phyloP scores from a whole-genome alignment of 2,329 filamentous ascomycete species.

The Penicillium corylophilum region DNA sequence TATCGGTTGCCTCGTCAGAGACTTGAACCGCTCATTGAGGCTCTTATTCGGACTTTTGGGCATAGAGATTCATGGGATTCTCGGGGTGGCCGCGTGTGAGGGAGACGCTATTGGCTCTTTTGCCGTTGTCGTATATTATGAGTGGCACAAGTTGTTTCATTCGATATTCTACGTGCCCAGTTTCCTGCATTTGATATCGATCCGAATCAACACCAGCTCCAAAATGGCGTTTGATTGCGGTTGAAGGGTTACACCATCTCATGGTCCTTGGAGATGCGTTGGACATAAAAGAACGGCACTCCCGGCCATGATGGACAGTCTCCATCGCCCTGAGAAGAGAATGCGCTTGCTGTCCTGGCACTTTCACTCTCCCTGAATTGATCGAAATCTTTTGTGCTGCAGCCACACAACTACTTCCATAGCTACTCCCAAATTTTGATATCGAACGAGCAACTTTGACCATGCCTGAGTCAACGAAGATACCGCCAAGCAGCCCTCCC shows the following conservation, averaged over 20 bases:
- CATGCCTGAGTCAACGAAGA: not conserved
- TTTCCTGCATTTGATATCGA: not conserved
- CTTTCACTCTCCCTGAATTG: slow-evolving; percentile 1
- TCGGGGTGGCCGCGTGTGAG: not conserved
- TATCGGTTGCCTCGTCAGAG: not conserved
- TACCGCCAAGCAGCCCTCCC: not conserved
- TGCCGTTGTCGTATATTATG: not conserved
- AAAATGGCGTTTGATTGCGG: not conserved
- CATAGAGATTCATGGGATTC: not conserved
- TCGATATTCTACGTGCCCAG: not conserved
- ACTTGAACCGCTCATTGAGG: not conserved
- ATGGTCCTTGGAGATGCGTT: not conserved
- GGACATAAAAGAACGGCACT: slow-evolving; percentile 2
- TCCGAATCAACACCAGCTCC: not conserved
- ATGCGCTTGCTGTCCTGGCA: slow-evolving; percentile 1
- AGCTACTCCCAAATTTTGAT: not conserved
- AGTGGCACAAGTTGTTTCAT: not conserved
- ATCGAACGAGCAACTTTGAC: not conserved
- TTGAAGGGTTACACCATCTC: not conserved
- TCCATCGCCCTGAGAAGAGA: not conserved
- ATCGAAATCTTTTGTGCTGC: not conserved
- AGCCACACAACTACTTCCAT: not conserved
- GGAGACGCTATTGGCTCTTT: not conserved
- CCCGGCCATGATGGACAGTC: not conserved
- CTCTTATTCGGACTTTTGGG: not conserved